Evolutionary conservation across 1,139 yeast species (phyloP).

Genomic region (Diutina siamensis): DNA sequence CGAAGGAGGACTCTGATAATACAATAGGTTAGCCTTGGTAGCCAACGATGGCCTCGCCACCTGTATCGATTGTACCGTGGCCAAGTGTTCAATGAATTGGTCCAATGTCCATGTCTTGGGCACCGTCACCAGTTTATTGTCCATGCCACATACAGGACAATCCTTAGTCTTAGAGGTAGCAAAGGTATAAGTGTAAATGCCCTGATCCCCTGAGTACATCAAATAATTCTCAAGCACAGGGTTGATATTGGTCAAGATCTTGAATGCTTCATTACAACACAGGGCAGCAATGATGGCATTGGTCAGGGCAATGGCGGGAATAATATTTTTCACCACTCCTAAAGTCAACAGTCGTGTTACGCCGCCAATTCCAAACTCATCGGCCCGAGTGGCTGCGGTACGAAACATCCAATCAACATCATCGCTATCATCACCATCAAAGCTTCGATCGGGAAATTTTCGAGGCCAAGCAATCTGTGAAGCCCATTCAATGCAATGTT

Average conservation of each 20-base stretch:
- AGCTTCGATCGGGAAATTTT: slow-evolving; percentile 28
- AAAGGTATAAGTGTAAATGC: slow-evolving; percentile 66
- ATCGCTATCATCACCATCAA: slow-evolving; percentile 61
- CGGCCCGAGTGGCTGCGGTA: slow-evolving; percentile 49
- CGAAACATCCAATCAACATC: slow-evolving; percentile 59
- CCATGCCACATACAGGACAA: slow-evolving; percentile 68
- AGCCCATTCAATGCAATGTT: slow-evolving; percentile 93
- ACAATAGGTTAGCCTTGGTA: slow-evolving; percentile 29
- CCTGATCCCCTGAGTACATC: slow-evolving; percentile 77
- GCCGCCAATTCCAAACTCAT: slow-evolving; percentile 53
- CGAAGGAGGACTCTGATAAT: slow-evolving; percentile 39
- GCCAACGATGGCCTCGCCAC: slow-evolving; percentile 42
- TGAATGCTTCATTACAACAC: slow-evolving; percentile 82
- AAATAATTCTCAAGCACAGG: slow-evolving; percentile 69
- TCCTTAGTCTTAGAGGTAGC: slow-evolving; percentile 44
- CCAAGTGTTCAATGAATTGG: slow-evolving; percentile 34
- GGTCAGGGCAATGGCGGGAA: slow-evolving; percentile 92
- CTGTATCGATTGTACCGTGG: slow-evolving; percentile 24
- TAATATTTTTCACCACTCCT: slow-evolving; percentile 85
- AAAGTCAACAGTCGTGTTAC: slow-evolving; percentile 63
- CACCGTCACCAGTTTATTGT: slow-evolving; percentile 22
- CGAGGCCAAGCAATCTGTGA: slow-evolving; percentile 67
- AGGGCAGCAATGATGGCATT: slow-evolving; percentile 89
- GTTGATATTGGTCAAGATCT: slow-evolving; percentile 57
- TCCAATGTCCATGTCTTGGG: slow-evolving; percentile 32